A percentile compares a stretch with the other conserved stretches of the same genome.
These are phyloP conservation scores for Candida morakotiae DNA, from an alignment of 805 yeast genomes.

Conservation along the genomic window DNA sequence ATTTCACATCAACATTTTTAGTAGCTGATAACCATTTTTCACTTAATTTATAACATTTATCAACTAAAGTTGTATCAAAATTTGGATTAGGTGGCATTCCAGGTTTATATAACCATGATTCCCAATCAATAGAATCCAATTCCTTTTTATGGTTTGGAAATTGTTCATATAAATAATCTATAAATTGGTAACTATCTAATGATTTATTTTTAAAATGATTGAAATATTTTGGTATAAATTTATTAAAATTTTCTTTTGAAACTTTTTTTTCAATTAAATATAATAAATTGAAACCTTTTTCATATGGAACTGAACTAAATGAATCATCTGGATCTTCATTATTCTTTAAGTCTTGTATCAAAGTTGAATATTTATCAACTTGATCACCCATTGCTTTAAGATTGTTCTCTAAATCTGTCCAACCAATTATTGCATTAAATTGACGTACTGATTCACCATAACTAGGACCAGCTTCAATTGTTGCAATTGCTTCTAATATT, in stretches of 20 bases:
- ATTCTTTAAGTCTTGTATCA: conserved; percentile 69
- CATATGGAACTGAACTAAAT: conserved; percentile 84
- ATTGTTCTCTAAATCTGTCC: conserved; percentile 73
- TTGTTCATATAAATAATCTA: conserved; percentile 70
- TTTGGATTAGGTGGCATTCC: conserved; percentile 88
- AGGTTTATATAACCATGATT: conserved; percentile 73
- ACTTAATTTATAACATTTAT: conserved; percentile 64
- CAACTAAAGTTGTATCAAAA: conserved; percentile 76
- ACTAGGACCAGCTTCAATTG: conserved; percentile 5
- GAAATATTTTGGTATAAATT: conserved; percentile 78
- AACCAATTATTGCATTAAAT: conserved; percentile 81
- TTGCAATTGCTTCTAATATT: conserved; percentile 58
- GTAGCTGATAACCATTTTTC: conserved; percentile 55
- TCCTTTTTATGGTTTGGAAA: conserved; percentile 43
- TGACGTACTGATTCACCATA: conserved; percentile 79
- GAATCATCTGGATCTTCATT: conserved; percentile 85
- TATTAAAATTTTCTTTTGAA: conserved; percentile 64
- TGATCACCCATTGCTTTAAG: conserved; percentile 60
- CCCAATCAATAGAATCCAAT: conserved; percentile 79
- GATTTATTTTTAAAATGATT: conserved; percentile 62
- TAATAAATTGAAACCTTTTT: conserved; percentile 80
- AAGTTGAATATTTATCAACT: conserved; percentile 49
- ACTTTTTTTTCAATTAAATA: conserved; percentile 67
- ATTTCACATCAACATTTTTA: conserved; percentile 20
- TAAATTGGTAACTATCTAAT: conserved; percentile 76